Evolutionary conservation across 2,329 filamentous ascomycete species (phyloP), one percentile per base, ranked within the genome.

Genomic region (Trichoderma lentiforme): DNA sequence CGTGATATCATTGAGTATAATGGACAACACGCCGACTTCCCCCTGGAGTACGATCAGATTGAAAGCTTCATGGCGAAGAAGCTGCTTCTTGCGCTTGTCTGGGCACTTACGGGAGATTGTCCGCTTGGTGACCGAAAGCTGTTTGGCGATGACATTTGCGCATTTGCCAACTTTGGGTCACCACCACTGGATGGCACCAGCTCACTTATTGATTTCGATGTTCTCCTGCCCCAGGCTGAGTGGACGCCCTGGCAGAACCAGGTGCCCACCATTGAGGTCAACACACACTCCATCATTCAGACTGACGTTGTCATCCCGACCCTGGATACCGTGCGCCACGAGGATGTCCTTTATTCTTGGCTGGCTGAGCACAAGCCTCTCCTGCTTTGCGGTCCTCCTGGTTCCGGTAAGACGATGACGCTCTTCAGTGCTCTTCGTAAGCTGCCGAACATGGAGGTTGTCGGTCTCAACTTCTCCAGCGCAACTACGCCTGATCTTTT

Each of bases 371-470:
- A 99, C 81, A 99, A 99, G 84, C 96, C 97, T 14, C 86, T 99
- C 21, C 86, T 99, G 67, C 91, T 99, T 18, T 99, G 96, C 80
- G 97, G 96, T 81, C 97, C 96, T 79, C 96, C 96, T 72, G 96
- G 96, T 84, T 99, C 96, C 66, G 96, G 96, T 86, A 99, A 99
- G 86, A 99, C 96, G 5, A 99, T 99, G 96, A 99, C 96, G 12
- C 86, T 99, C 14, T 99, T 99, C 85, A 98, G 95, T 80, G 96
- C 96, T 39, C 89, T 99, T 69, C 92, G 96, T 75, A 99, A 99
- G 83, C 86, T 99, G 72, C 95, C 95, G 4, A 98, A 98, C 80
- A 98, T 99, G 95, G 96, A 99, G 82, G 94, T 98, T 72, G 97
- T 99, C 36, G 96, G 96, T 63, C 93, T 99, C 80, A 99, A 99